Evolutionary conservation across 441 rosid species (phyloP), one percentile per base, ranked within the genome.

Genomic region (Pelargonium myrrhifolium): DNA sequence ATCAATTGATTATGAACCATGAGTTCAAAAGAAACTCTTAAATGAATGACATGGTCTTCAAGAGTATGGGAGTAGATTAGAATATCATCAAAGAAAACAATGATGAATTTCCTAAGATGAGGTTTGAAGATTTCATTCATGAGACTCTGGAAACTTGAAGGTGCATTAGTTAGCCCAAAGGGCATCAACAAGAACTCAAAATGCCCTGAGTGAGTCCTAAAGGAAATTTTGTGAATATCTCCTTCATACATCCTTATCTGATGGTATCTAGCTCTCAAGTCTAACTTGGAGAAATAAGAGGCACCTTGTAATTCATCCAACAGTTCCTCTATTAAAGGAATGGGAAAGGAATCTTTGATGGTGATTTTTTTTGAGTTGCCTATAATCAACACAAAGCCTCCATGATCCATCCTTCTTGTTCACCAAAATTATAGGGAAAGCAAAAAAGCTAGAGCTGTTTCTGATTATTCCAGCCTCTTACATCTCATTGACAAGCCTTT

Each of bases 31-130:
- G 24, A 21, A 0, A 18, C 0, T 12, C 6, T 12, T 1, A 68
- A n/a, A 42, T 68, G 58, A 0, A 14, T 0, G 0, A 11, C 11
- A 42, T 68, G 71, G 3, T 59, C 22, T 12, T 1, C n/a, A 0
- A 39, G 2, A 5, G 6, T 4, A 0, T 0, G 11, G 1, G 14
- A 31, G 12, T 65, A 65, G 12, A 14, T 39, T 0, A 51, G 31
- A 9, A 70, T 70, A 4, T 70, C 64, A 8, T 63, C 24, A 28
- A 9, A 70, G 49, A 35, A 61, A 42, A 62, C n/a, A 0, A 61
- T 0, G 8, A 60, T 14, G 42, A 61, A 62, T 20, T 43, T 17
- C 12, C 42, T 18, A 3, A 70, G 2, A 3, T 28, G 35, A 0
- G 26, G 3, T 1, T 6, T 2, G 2, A 70, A 64, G 3, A 64